Percentiles rank a stretch among this genome's conserved stretches.
Conservation (phyloP, 2,329 filamentous ascomycete genomes). For the Fusarium beomiforme region DNA sequence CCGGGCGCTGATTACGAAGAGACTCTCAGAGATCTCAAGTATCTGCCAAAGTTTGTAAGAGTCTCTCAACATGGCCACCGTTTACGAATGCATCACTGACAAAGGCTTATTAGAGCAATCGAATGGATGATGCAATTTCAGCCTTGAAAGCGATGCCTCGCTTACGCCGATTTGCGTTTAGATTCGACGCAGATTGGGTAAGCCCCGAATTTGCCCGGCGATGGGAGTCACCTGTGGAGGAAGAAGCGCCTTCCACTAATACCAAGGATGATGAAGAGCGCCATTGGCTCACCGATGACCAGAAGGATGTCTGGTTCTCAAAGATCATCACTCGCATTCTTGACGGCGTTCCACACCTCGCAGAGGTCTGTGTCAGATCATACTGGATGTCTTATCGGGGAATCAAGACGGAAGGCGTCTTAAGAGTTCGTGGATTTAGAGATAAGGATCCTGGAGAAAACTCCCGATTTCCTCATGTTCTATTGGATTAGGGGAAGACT, state of each 20-base stretch:
- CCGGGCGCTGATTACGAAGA: too few species aligned
- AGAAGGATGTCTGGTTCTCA: not conserved
- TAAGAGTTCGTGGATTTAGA: rapidly evolving
- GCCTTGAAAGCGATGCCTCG: not conserved
- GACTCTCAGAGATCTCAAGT: too few species aligned
- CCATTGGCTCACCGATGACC: rapidly evolving
- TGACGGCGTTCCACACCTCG: not conserved
- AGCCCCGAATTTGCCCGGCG: not conserved
- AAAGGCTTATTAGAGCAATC: not conserved
- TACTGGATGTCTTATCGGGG: not conserved
- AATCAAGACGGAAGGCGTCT: not conserved
- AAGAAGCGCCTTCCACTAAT: too few species aligned
- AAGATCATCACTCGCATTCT: not conserved
- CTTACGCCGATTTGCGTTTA: not conserved
- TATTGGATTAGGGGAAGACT: not conserved
- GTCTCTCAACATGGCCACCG: too few species aligned
- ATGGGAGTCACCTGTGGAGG: too few species aligned
- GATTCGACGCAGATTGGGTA: not conserved
- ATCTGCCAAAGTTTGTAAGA: too few species aligned
- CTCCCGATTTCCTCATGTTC: not conserved
- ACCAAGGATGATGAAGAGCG: too few species aligned
- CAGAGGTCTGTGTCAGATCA: not conserved
- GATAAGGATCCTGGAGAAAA: rapidly evolving
- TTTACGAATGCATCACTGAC: too few species aligned
- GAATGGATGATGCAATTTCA: not conserved